These are phyloP conservation scores for Fomitopsis pulvina DNA, from an alignment of 768 basidiomycete genomes.

Conservation along the genomic window DNA sequence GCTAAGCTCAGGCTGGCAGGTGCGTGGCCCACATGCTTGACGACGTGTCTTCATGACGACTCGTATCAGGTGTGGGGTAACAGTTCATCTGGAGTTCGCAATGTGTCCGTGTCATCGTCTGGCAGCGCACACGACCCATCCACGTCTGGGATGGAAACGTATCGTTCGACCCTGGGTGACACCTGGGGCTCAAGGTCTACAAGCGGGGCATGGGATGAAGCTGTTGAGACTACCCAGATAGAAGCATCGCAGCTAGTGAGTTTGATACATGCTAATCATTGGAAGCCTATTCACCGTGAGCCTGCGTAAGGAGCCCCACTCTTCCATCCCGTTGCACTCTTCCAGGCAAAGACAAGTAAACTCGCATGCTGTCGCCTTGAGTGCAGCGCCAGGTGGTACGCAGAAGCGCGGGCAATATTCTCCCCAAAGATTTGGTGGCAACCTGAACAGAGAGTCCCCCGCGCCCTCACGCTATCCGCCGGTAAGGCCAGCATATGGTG, in stretches of 20 bases:
- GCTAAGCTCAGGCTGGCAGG: constrained; percentile 65
- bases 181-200: constrained; percentile 46
- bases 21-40: constrained; percentile 14
- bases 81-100: constrained; percentile 45
- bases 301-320: background rate
- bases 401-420: constrained; percentile 45
- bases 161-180: constrained; percentile 42
- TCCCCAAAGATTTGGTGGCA: constrained; percentile 47
- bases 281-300: background rate
- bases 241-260: constrained; percentile 44
- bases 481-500: constrained; percentile 22
- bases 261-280: constrained; percentile 2
- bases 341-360: constrained; percentile 11
- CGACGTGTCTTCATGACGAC: background rate
- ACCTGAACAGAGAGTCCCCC: constrained; percentile 33
- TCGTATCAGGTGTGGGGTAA: constrained; percentile 52
- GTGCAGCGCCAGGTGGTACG: constrained; percentile 17
- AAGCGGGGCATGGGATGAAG: constrained; percentile 58
- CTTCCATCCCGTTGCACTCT: constrained; percentile 2
- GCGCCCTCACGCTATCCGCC: constrained; percentile 38
- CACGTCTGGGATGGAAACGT: constrained; percentile 39
- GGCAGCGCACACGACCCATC: constrained; percentile 45
- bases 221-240: constrained; percentile 39
- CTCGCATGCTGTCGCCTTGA: constrained; percentile 10
- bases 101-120: constrained; percentile 56